phyloP scores from a whole-genome alignment of 805 yeast species.

The Wickerhamiella occidentalis region DNA sequence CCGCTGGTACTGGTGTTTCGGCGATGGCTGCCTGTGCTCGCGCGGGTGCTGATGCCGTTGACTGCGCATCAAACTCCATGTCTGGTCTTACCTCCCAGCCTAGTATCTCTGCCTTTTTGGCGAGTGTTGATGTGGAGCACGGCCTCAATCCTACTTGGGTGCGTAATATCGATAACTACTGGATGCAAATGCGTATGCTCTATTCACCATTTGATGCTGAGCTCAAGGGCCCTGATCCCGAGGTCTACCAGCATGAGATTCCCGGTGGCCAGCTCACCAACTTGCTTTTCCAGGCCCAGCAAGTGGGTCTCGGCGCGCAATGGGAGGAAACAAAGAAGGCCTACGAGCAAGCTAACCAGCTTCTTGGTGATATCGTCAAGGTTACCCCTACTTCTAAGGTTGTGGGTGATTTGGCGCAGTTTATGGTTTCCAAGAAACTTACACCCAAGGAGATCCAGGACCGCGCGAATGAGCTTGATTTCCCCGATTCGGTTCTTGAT shows the following conservation, averaged over 20 bases:
- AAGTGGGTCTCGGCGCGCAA: conserved; percentile 92
- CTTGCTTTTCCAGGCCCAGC: conserved; percentile 97
- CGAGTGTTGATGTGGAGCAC: conserved; percentile 74
- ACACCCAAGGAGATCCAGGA: conserved; percentile 72
- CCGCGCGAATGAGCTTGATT: conserved; percentile 82
- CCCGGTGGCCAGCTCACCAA: conserved; percentile 99
- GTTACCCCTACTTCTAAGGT: conserved; percentile 99
- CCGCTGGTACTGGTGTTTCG: conserved; percentile 99
- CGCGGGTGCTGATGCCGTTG: conserved; percentile 98
- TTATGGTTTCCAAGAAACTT: conserved; percentile 93
- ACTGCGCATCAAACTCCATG: conserved; percentile 93
- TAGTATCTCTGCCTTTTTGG: conserved; percentile 81
- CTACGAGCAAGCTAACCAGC: conserved; percentile 77
- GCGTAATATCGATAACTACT: conserved; percentile 80
- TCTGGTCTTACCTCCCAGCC: conserved; percentile 99
- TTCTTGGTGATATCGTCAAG: conserved; percentile 93
- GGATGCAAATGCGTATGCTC: conserved; percentile 97
- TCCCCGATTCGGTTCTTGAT: conserved; percentile 97
- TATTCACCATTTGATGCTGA: conserved; percentile 98
- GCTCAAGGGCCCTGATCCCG: conserved; percentile 98
- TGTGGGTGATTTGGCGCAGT: conserved; percentile 99
- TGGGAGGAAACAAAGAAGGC: conserved; percentile 96
- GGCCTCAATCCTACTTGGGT: conserved; percentile 56
- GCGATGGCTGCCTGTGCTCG: conserved; percentile 87
- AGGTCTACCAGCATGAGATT: conserved; percentile 94